Base-by-base conservation (phyloP, 805 yeast genomes). In the Myxozyma monticola region DNA sequence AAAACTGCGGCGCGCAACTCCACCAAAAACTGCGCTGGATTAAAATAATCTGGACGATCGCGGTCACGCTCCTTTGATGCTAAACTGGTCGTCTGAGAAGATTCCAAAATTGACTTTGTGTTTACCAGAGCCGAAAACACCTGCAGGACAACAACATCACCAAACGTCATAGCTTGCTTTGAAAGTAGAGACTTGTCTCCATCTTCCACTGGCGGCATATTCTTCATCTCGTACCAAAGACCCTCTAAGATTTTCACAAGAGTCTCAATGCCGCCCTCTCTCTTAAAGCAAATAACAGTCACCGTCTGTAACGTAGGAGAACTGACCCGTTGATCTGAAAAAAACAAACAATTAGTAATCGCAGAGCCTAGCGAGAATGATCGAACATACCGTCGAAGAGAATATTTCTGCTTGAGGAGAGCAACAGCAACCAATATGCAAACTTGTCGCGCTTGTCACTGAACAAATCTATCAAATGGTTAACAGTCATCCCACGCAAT, bases 261-360 rank as follows among this genome's bases (percentile, higher is more conserved):
- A 15, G 44, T 38, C 34, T 60, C 51, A 21, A 66, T 37, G 2
- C 70, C 70, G 15, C 65, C 62, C 15, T 38, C 45, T 38, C 65
- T 63, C 39, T 64, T 60, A 53, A 65, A 66, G 47, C 60, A 57
- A 15, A 63, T 60, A 39, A 63, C 62, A 2, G 63, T 63, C 18
- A 49, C 49, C 7, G 54, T 56, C 18, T 48, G 54, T 12, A 54
- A 17, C 30, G 39, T 43, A 9, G 55, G 41, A 10, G 54, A 9
- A 15, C 45, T 35, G 17, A 38, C 56, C 6, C 59, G 49, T 37
- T 43, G 52, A 29, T 51, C 57, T 51, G 26, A 6, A 31, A 15
- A 38, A 17, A 26, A 42, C 42, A 51, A 33, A 10, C 35, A 15
- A 6, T 30, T 12, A n/a, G 21, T 12, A 30, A 12, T n/a, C n/a